A percentile compares a stretch with the other conserved stretches of the same genome.
Evolutionary conservation across 2,329 filamentous ascomycete species (phyloP).

Genomic region (Penicillium frequentans): DNA sequence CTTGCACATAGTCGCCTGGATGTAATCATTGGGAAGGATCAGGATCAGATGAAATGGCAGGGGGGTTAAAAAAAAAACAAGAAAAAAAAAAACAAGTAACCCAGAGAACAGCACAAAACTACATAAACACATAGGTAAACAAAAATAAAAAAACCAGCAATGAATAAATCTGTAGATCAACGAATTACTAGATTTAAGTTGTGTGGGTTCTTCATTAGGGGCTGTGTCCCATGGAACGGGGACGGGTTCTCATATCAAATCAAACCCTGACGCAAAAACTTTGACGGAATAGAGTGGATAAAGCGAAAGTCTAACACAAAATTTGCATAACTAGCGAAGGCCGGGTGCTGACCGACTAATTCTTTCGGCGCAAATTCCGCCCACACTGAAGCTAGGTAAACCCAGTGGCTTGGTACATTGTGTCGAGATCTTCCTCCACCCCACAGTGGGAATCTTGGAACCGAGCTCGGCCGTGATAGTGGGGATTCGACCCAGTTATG

Average conservation of each 20-base stretch:
- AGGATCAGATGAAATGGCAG: neutral
- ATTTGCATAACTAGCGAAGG: too few species aligned
- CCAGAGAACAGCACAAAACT: too few species aligned
- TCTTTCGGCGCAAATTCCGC: neutral
- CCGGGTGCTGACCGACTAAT: conserved; percentile 10
- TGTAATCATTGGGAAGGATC: neutral
- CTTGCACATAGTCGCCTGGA: conserved; percentile 5
- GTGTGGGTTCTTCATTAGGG: too few species aligned
- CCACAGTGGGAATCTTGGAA: conserved; percentile 14
- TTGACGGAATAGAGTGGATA: conserved; percentile 10
- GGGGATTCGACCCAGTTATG: neutral
- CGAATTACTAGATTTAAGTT: too few species aligned
- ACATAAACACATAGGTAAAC: too few species aligned
- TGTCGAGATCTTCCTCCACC: conserved; percentile 10
- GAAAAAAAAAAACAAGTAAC: too few species aligned
- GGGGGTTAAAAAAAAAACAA: too few species aligned
- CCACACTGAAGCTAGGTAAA: neutral
- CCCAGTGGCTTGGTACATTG: conserved; percentile 8
- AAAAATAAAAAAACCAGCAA: neutral
- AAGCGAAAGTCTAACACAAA: neutral
- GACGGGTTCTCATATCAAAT: neutral
- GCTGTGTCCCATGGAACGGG: conserved; percentile 2
- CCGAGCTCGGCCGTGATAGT: conserved; percentile 6
- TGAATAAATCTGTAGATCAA: neutral
- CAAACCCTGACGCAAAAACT: conserved; percentile 2